Evolutionary conservation across 164 flowering plant species (phyloP), one percentile per base, ranked within the genome.

Genomic region (Pachysandra terminalis): DNA sequence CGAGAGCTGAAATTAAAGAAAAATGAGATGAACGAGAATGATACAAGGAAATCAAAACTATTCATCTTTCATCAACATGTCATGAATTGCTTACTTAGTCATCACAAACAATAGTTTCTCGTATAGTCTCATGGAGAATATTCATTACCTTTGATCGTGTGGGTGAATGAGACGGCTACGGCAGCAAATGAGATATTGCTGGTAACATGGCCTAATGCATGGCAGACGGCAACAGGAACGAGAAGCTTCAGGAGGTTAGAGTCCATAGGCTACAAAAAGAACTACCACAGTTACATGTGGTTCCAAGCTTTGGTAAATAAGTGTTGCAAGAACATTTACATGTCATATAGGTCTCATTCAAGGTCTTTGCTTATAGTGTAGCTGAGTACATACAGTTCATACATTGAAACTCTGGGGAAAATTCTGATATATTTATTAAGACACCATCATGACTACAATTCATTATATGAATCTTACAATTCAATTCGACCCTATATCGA

Each of bases 171-270:
- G 65, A 92, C 95, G 13, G 97, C 98, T 69, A 94, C 98, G 0
- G 98, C 96, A 19, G 98, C 90, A 74, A 94, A 91, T 1, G 98
- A 94, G 68, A 90, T 87, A 60, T 94, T 94, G 84, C 96, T 90
- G 37, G 91, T 91, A 21, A 94, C 95, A 69, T 94, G 98, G 78
- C 98, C 98, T n/a, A 94, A n/a, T 14, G 93, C 97, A 75, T 91
- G 98, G 67, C 96, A 94, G 0, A 86, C 83, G 19, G 96, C 96
- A 1, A 94, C 98, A 2, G 97, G 98, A 59, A 90, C 77, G 65
- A 94, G 87, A 73, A 90, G 77, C 82, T 88, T 90, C 82, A 91
- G 78, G 69, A 83, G 89, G 80, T 82, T 87, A 19, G 87, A 71
- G 74, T 94, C 97, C 25, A 94, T 83, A 15, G 98, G 98, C 98